Base-by-base conservation (phyloP, 345 rosid species). In the Punica granatum region DNA sequence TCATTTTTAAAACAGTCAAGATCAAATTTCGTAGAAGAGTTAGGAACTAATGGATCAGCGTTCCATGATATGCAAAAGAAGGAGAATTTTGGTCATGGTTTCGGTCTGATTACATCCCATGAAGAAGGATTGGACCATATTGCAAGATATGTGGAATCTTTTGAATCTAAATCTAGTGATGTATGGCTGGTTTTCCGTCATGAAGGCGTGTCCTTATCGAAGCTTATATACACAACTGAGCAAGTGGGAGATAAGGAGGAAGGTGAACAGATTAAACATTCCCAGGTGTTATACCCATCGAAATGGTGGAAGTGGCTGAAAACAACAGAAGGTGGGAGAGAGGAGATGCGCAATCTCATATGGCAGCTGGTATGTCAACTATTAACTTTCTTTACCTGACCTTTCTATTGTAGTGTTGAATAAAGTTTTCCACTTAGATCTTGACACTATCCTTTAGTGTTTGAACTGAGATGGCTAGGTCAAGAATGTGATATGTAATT, bases 271-370 rank as follows among this genome's bases (percentile, higher is more conserved):
- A 80, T 74, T 63, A 90, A 79, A 66, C 87, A 44, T 35, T 74
- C 76, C 49, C 89, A 82, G 77, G 78, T 90, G 53, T 77, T 92
- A 79, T 85, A 74, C 68, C 96, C 97, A 18, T 93, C 97, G 12
- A 86, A 88, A 77, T 93, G 97, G 97, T 93, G 98, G 98, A 86
- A 78, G 59, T 88, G 97, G 98, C 75, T 93, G 86, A 93, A 84
- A 81, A 93, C 90, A 56, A 88, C 93, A 61, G 78, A 87, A 68
- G 81, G 87, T 62, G 96, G 98, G 60, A 78, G 86, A 69, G 95
- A 88, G 73, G 96, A 93, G 82, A 88, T 93, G 94, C 76, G 88
- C 71, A 82, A 70, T 80, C 80, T 93, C 73, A 78, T 93, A 74
- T 79, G 85, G 86, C 98, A 93, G 70, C 74, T 90, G 94, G 98